These are phyloP conservation scores for Basipetospora chlamydospora DNA, from an alignment of 2,329 filamentous ascomycete species.

Conservation along the genomic window DNA sequence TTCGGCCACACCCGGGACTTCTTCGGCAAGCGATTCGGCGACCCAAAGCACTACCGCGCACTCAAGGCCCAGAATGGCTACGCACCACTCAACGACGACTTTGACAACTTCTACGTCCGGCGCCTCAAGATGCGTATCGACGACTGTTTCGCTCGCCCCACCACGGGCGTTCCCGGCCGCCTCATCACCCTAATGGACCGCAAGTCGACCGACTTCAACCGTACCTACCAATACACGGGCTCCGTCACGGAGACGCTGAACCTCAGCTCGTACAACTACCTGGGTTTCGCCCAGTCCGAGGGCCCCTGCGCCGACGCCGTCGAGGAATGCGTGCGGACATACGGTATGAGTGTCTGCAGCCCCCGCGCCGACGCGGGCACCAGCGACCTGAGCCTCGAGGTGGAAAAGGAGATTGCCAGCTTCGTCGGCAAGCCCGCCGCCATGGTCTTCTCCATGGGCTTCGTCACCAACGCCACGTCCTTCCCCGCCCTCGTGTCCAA, in stretches of 20 bases:
- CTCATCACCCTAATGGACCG: conserved; percentile 90
- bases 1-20: conserved; percentile 94
- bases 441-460: conserved; percentile 99
- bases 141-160: conserved; percentile 88
- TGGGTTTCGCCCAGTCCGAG: conserved; percentile 94
- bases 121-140: conserved; percentile 89
- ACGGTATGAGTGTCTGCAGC: conserved; percentile 71
- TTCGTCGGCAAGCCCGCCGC: conserved; percentile 91
- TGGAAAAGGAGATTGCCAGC: conserved; percentile 74
- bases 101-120: conserved; percentile 96
- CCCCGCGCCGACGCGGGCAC: conserved; percentile 75
- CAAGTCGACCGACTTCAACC: conserved; percentile 80
- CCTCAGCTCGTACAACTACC: conserved; percentile 99
- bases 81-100: conserved; percentile 90
- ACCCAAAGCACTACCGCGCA: conserved; percentile 67
- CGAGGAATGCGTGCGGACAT: conserved; percentile 71
- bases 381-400: conserved; percentile 73
- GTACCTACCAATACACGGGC: conserved; percentile 76
- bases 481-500: conserved; percentile 89
- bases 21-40: conserved; percentile 89
- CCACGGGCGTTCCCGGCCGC: conserved; percentile 83
- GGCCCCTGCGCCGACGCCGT: conserved; percentile 90
- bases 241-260: conserved; percentile 91
- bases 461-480: conserved; percentile 84
- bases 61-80: conserved; percentile 77